Evolutionary conservation across 2,329 filamentous ascomycete species (phyloP), one percentile per base, ranked within the genome.

Genomic region (Juglanconis sp.): DNA sequence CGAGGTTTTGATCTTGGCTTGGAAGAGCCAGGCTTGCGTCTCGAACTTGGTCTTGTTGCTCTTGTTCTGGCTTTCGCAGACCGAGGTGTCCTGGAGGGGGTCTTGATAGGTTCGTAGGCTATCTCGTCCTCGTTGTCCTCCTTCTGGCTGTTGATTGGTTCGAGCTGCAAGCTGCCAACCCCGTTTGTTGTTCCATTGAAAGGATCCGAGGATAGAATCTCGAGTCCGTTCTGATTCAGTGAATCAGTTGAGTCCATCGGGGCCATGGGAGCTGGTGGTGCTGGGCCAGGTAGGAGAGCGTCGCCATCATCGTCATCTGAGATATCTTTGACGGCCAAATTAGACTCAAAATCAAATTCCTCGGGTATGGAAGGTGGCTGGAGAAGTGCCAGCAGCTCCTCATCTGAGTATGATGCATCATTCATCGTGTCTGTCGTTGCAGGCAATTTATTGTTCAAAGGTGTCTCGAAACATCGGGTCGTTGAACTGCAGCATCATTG

Each of bases 301-400:
- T 40, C 44, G 8, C 51, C 40, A 55, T 40, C 57, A 34, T 63
- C 55, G 5, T 57, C 61, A 34, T 58, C 58, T 31, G 54, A 58
- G 5, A 54, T 55, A 24, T 61, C 58, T 17, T 11, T 40, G 15
- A 54, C 44, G 8, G 50, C 34, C 2, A 35, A 17, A 5, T 42
- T n/a, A 1, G 34, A n/a, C 35, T 63, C 58, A 40, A 61, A 61
- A 7, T 46, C 47, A 17, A 61, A 61, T n/a, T 57, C 47, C 0
- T 61, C 51, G 5, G 51, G 58, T 11, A 49, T 38, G 4, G 42
- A 58, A n/a, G 53, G 40, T 3, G 58, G 61, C 40, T 63, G 61
- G 11, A 63, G 61, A n/a, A 63, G 35, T n/a, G 61, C 55, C 24
- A 61, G 40, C 3, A 63, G 31, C 31, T 63, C 61, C 30, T 63